Conservation (phyloP, 108 stramenopile genomes). For the Craspedostauros australis region DNA sequence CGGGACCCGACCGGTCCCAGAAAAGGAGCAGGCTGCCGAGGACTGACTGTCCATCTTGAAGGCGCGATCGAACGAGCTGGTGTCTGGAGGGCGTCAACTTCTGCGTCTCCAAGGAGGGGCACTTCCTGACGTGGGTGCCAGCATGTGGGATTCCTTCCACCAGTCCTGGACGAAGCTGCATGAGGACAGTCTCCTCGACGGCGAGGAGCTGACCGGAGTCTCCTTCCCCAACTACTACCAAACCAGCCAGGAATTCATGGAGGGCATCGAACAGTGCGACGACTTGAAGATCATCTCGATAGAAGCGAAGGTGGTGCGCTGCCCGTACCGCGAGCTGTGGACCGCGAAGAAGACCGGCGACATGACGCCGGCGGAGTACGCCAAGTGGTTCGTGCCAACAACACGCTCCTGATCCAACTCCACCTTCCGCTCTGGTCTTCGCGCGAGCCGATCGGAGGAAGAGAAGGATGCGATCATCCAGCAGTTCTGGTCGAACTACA, state of each 20-base stretch:
- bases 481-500: conserved; percentile 40
- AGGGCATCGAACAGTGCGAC: conserved; percentile 15
- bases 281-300: conserved; percentile 24
- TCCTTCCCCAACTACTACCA: conserved; percentile 50
- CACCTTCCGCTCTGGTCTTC: conserved; percentile 29
- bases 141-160: conserved; percentile 47
- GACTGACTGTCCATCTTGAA: conserved; percentile 38
- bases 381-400: conserved; percentile 28
- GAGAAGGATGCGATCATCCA: conserved; percentile 31
- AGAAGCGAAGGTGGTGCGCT: conserved; percentile 34
- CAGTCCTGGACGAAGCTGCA: conserved; percentile 26
- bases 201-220: conserved; percentile 28
- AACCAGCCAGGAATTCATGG: conserved; percentile 31
- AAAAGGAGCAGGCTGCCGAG: conserved; percentile 27
- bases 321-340: conserved; percentile 39
- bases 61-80: conserved; percentile 34
- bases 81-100: conserved; percentile 44
- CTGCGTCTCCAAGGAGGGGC: conserved; percentile 31
- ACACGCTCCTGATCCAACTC: conserved; percentile 37
- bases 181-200: conserved; percentile 32
- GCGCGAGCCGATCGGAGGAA: conserved; percentile 16
- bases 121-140: conserved; percentile 30
- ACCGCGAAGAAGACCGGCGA: conserved; percentile 11
- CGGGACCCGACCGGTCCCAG: conserved; percentile 5
- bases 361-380: conserved; percentile 24